Base-by-base conservation (phyloP, 352 stramenopile genomes). In the Globisporangium orthogonon region DNA sequence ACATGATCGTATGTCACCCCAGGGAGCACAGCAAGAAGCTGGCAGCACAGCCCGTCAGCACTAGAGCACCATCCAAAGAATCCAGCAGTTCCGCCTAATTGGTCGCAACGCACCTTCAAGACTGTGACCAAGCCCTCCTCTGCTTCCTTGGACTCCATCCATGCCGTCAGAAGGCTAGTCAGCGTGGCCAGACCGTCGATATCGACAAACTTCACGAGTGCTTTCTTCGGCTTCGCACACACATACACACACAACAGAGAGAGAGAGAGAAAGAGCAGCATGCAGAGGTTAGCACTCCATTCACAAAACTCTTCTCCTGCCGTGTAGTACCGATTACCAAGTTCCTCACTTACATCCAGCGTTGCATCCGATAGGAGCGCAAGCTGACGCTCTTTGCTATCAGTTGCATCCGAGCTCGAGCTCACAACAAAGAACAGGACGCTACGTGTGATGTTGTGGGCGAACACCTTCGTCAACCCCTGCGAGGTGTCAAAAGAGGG, bases 11-110 rank as follows among this genome's bases (percentile, higher is more conserved):
- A 65, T 9, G 75, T 84, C 6, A 91, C 61, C 2, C 73, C 75
- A 45, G 81, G 81, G 17, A 91, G 54, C 7, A 85, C 71, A 14
- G 68, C 62, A n/a, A 91, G 69, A 5, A 75, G 54, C 78, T 90
- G 33, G 9, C 33, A 37, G 4, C 33, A 5, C 33, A 37, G 4
- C 33, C 33, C 33, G 33, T 37, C 33, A 9, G 33, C 9, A 9
- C 33, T 9, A 37, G 33, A 37, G 33, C 33, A 9, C 4, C 33
- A 9, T 9, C 33, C 23, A 23, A 23, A 23, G 23, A 23, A 23
- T 23, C 23, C 23, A 23, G 23, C 23, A 23, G 23, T 1, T 23
- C 23, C 23, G 23, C 23, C 23, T 23, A 23, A 23, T 37, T 9
- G 9, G 33, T 37, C 33, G 1, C 33, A 15, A 54, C 57, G 9